phyloP scores from a whole-genome alignment of 768 basidiomycete genomes.

The Pulveroboletus sp. region DNA sequence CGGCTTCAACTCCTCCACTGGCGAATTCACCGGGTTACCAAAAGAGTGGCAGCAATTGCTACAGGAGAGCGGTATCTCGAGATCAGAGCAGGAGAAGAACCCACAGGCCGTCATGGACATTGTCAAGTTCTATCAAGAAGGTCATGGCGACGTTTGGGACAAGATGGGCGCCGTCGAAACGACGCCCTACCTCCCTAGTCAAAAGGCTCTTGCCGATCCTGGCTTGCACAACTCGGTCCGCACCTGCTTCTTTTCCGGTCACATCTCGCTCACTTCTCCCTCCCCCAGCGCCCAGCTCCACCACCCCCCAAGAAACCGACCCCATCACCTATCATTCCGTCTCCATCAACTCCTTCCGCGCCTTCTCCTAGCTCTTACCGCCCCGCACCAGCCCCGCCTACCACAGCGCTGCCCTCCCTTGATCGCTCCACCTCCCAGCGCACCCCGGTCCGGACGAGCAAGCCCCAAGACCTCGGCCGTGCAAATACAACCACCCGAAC shows the following conservation, averaged over 20 bases:
- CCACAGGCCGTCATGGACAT: constrained; percentile 98
- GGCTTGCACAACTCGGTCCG: constrained; percentile 55
- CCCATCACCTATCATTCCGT: constrained; percentile 25
- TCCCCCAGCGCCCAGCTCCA: constrained; percentile 35
- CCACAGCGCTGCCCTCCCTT: constrained; percentile 58
- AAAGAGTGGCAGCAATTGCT: constrained; percentile 99
- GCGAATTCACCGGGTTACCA: constrained; percentile 95
- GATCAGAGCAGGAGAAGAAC: constrained; percentile 93
- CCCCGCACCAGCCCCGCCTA: constrained; percentile 71
- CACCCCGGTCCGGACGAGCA: constrained; percentile 48
- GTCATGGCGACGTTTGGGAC: constrained; percentile 77
- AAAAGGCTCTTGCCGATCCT: constrained; percentile 39
- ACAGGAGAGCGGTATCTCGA: constrained; percentile 92
- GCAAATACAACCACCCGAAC: constrained; percentile 70
- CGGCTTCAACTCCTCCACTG: constrained; percentile 97
- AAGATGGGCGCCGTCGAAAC: constrained; percentile 65
- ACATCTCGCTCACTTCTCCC: constrained; percentile 1
- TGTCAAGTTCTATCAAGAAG: constrained; percentile 97
- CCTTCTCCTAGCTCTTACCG: constrained; percentile 52
- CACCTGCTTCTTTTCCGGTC: not conserved
- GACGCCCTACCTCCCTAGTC: constrained; percentile 14
- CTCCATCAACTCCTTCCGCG: constrained; percentile 28
- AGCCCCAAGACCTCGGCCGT: constrained; percentile 48
- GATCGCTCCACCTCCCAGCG: constrained; percentile 89
- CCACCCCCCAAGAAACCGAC: constrained; percentile 39